Evolutionary conservation across 768 basidiomycete species (phyloP).

Genomic region (Lactarius indigo): DNA sequence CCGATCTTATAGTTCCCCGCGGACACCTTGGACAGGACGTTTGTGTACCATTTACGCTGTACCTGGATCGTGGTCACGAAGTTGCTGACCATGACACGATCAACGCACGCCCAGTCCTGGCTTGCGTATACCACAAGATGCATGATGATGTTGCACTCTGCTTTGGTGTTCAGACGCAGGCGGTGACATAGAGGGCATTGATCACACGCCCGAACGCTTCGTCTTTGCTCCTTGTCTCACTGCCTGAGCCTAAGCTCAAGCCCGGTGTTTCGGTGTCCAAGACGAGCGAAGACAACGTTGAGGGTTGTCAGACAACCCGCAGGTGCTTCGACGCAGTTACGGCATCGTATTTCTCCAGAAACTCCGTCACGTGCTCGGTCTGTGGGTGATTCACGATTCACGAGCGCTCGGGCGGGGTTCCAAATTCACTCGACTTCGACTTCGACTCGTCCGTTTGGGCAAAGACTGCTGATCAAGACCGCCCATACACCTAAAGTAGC

Average conservation of each 20-base stretch:
- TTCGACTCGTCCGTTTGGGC: too few species aligned
- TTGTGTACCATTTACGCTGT: constrained; percentile 96
- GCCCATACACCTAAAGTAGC: too few species aligned
- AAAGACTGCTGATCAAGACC: too few species aligned
- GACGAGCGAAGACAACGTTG: constrained; percentile 39
- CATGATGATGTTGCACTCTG: constrained; percentile 92
- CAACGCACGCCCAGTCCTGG: constrained; percentile 86
- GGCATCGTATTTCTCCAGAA: not conserved
- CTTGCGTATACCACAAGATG: constrained; percentile 95
- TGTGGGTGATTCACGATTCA: too few species aligned
- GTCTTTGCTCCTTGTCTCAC: constrained; percentile 24
- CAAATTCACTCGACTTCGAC: too few species aligned
- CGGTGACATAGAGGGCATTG: constrained; percentile 96
- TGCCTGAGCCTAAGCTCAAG: constrained; percentile 27
- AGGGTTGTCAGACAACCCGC: constrained; percentile 27
- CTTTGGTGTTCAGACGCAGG: constrained; percentile 77
- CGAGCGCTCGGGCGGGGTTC: too few species aligned
- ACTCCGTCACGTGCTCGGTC: constrained; percentile 8
- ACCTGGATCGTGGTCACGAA: constrained; percentile 94
- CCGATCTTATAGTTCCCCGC: constrained; percentile 87
- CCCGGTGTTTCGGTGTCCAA: constrained; percentile 44
- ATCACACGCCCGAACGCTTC: constrained; percentile 77
- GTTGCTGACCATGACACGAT: constrained; percentile 87
- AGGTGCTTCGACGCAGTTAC: not conserved
- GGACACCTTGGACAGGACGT: constrained; percentile 81